Conservation (phyloP, 495 filamentous ascomycete genomes). For the Pseudomonodictys pantanalensis region DNA sequence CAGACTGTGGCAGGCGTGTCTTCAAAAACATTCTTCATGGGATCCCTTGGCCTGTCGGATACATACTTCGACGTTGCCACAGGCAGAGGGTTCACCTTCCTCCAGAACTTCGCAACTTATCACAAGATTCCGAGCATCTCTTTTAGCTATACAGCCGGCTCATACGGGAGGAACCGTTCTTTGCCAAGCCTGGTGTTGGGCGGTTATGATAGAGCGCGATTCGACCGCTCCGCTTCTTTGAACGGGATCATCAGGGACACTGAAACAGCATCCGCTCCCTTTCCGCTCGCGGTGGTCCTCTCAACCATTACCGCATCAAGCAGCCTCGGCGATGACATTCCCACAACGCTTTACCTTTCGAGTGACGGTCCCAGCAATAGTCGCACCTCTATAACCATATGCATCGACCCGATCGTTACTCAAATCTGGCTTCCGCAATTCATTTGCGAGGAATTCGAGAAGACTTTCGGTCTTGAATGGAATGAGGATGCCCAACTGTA, state of each 20-base stretch:
- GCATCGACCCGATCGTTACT: background rate
- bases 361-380: background rate
- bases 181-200: background rate
- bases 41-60: background rate
- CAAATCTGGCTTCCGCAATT: slow-evolving; percentile 51
- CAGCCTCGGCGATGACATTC: background rate
- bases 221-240: background rate
- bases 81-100: slow-evolving; percentile 23
- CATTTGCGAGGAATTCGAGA: slow-evolving; percentile 51
- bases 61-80: slow-evolving; percentile 49
- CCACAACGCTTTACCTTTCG: background rate
- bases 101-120: background rate
- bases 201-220: background rate
- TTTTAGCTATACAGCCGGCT: background rate
- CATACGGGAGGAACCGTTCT: background rate
- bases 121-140: background rate
- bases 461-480: slow-evolving; percentile 48
- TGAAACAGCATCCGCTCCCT: background rate
- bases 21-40: background rate
- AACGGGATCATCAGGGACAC: background rate
- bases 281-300: background rate
- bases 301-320: background rate
- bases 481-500: slow-evolving; percentile 45
- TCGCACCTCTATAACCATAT: background rate
- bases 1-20: background rate